These are phyloP conservation scores for Tetratostichococcus sp. DNA, from an alignment of 139 green algal genomes.

Conservation along the genomic window DNA sequence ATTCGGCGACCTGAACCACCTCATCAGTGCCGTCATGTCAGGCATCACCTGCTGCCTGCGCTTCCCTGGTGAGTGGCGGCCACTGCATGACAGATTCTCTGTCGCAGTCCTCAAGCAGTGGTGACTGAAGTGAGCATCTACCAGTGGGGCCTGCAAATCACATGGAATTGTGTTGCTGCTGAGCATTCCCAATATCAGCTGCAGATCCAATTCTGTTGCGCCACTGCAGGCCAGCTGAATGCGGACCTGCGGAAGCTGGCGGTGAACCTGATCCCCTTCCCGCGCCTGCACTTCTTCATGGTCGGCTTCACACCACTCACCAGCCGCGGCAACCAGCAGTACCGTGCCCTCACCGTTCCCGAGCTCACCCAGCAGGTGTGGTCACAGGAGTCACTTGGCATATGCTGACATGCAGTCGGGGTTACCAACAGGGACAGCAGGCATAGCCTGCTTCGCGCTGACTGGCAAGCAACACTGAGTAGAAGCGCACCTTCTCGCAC, in stretches of 20 bases:
- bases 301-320: slow-evolving; percentile 69
- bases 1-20: not conserved
- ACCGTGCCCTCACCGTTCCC: slow-evolving; percentile 87
- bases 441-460: too few species aligned
- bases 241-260: slow-evolving; percentile 82
- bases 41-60: slow-evolving; percentile 69
- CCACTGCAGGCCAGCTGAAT: slow-evolving; percentile 68
- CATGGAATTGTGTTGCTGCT: not conserved
- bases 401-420: too few species aligned
- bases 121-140: too few species aligned
- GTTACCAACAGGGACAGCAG: too few species aligned
- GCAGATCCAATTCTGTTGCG: too few species aligned
- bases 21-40: not conserved
- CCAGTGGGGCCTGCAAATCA: too few species aligned
- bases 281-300: slow-evolving; percentile 77
- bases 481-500: too few species aligned
- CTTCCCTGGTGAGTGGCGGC: slow-evolving; percentile 71
- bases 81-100: not conserved
- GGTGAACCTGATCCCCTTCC: slow-evolving; percentile 77
- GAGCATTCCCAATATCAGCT: too few species aligned
- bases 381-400: not conserved
- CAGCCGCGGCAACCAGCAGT: slow-evolving; percentile 92
- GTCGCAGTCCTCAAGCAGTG: not conserved
- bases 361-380: slow-evolving; percentile 97
- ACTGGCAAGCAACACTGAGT: too few species aligned